Evolutionary conservation across 345 rosid genomes (phyloP), one percentile per base, ranked within the genome.

Genomic region (Microcos paniculata): DNA sequence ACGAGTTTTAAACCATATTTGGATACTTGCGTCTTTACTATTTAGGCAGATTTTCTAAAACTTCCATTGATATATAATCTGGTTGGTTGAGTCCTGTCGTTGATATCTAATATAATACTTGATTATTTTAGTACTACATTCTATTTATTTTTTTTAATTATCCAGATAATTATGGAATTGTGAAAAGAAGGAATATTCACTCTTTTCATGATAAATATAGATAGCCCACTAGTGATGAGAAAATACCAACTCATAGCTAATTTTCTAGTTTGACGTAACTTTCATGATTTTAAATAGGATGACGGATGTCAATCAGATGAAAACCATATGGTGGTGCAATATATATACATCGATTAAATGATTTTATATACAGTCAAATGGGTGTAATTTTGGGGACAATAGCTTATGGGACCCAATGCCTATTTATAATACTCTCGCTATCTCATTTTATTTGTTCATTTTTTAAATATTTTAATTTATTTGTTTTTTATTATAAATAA

Each of bases 281-380:
- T 21, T 67, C 71, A 67, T 67, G 71, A 45, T 8, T 42, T 46
- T 67, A 26, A 46, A 45, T 46, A 46, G 40, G 71, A 45, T 66
- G 53, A 43, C 45, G 71, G 55, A 67, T 46, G 71, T 16, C 71
- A 67, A 67, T 67, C 71, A 67, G 19, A 67, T 46, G 71, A 67
- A 64, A 64, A 40, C 70, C 21, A 2, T 19, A 15, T 51, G 14
- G 18, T n/a, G n/a, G n/a, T n/a, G n/a, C n/a, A n/a, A n/a, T n/a
- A 7, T 35, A 35, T 35, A 3, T 35, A 7, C 40, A 35, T 35
- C 6, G 40, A 35, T 35, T 4, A 35, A 3, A 35, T 35, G 40
- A 35, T 35, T 35, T 35, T 35, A n/a, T n/a, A n/a, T n/a, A 35
- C 40, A 35, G 40, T 35, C 40, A 35, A 35, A 35, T 35, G 40